phyloP scores from a whole-genome alignment of 106 monocot genomes.

The Alisma plantagoaquatica region DNA sequence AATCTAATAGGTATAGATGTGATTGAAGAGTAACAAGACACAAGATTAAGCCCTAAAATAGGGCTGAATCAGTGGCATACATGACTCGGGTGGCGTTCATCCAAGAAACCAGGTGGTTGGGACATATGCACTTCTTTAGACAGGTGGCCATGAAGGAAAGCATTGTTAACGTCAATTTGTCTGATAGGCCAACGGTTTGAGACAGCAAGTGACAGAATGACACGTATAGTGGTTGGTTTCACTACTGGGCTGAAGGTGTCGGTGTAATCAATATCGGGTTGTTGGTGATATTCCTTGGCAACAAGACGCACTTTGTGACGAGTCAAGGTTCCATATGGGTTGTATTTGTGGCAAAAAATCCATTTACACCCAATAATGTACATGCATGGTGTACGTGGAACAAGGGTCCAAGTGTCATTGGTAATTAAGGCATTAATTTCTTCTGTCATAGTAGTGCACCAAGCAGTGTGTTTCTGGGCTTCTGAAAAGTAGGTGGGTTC shows the following conservation, averaged over 20 bases:
- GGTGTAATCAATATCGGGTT: not conserved
- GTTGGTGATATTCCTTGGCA: not conserved
- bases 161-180: not conserved
- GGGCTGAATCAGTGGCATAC: too few relatives aligned
- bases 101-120: not conserved
- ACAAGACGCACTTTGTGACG: too few relatives aligned
- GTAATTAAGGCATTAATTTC: not conserved
- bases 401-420: not conserved
- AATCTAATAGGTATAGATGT: too few relatives aligned
- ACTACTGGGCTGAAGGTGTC: conserved; percentile 1
- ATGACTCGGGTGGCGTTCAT: not conserved
- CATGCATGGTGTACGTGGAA: not conserved
- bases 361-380: conserved; percentile 1
- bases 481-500: not conserved
- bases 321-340: not conserved
- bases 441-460: not conserved
- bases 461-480: not conserved
- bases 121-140: not conserved
- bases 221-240: conserved; percentile 1
- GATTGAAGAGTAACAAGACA: too few relatives aligned
- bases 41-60: too few relatives aligned
- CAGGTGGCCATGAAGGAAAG: not conserved
- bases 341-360: not conserved
- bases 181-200: not conserved
- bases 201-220: not conserved